Conservation (phyloP, 208 protist species). For the Leishmania braziliensis region DNA sequence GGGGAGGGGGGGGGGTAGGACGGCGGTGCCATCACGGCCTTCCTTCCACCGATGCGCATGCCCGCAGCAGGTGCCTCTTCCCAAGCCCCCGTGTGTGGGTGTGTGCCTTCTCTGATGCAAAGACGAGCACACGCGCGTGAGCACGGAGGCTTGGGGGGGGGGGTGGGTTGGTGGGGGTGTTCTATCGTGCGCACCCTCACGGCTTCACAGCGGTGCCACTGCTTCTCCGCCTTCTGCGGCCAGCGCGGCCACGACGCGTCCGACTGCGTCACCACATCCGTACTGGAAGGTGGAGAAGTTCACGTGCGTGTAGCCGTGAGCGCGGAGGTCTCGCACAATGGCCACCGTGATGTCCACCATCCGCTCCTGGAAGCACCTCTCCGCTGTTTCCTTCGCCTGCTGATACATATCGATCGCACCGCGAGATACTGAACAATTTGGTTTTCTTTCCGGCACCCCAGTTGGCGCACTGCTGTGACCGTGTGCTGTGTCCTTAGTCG, state of each 20-base stretch:
- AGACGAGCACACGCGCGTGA: too few species aligned
- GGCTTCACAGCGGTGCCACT: neutral
- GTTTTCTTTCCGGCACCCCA: neutral
- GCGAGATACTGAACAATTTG: neutral
- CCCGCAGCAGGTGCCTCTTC: neutral
- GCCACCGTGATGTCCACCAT: slow-evolving; percentile 35
- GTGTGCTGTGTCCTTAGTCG: too few species aligned
- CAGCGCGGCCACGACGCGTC: slow-evolving; percentile 29
- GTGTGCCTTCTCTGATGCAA: neutral
- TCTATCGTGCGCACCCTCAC: neutral
- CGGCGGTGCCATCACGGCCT: neutral
- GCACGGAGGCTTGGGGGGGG: neutral
- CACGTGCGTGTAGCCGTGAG: slow-evolving; percentile 30
- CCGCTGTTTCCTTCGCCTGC: slow-evolving; percentile 28
- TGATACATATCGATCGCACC: slow-evolving; percentile 6
- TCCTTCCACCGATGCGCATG: neutral
- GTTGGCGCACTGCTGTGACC: neutral
- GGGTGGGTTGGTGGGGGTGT: neutral
- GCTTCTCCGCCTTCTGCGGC: slow-evolving; percentile 6
- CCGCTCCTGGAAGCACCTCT: slow-evolving; percentile 20
- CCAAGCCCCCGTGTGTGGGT: too few species aligned
- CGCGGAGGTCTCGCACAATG: slow-evolving; percentile 22
- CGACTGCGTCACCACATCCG: slow-evolving; percentile 29
- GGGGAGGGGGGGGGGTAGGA: too few species aligned
- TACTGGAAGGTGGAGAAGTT: slow-evolving; percentile 51